phyloP scores from a whole-genome alignment of 2,329 filamentous ascomycete genomes.

The Aureobasidium namibiae region DNA sequence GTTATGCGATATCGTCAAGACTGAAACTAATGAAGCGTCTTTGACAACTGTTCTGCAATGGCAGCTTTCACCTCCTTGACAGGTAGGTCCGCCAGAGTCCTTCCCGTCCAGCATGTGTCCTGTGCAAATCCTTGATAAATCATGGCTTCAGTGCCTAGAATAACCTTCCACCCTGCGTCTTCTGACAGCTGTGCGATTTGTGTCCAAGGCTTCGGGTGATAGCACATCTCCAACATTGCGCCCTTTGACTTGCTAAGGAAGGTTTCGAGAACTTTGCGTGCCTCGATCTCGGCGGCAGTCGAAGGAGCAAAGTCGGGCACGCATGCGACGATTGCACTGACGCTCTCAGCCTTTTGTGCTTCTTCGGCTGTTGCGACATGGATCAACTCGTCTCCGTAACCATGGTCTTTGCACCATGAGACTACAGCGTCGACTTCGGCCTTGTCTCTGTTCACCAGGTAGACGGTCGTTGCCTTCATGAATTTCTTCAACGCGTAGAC shows the following conservation, averaged over 20 bases:
- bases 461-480: slow-evolving; percentile 59
- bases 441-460: slow-evolving; percentile 67
- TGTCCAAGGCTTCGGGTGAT: not conserved
- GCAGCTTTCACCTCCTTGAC: not conserved
- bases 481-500: slow-evolving; percentile 43
- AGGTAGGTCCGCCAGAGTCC: not conserved
- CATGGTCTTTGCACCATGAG: slow-evolving; percentile 50
- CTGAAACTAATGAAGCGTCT: too few species aligned
- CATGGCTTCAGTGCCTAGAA: slow-evolving; percentile 67
- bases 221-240: slow-evolving; percentile 50
- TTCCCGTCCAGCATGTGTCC: not conserved
- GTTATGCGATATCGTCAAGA: too few species aligned
- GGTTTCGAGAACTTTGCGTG: slow-evolving; percentile 47
- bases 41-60: not conserved
- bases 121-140: slow-evolving; percentile 38
- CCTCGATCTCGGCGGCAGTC: slow-evolving; percentile 49
- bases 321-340: slow-evolving; percentile 57
- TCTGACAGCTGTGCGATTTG: slow-evolving; percentile 55
- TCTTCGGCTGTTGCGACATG: slow-evolving; percentile 54
- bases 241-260: slow-evolving; percentile 45
- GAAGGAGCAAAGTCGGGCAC: slow-evolving; percentile 57
- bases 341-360: slow-evolving; percentile 48
- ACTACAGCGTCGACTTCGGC: slow-evolving; percentile 60
- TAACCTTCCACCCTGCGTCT: slow-evolving; percentile 59
- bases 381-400: slow-evolving; percentile 52